A percentile compares a stretch with the other conserved stretches of the same genome.
These are phyloP conservation scores for Arthonia radiata DNA, from an alignment of 495 filamentous ascomycete species.

Conservation along the genomic window DNA sequence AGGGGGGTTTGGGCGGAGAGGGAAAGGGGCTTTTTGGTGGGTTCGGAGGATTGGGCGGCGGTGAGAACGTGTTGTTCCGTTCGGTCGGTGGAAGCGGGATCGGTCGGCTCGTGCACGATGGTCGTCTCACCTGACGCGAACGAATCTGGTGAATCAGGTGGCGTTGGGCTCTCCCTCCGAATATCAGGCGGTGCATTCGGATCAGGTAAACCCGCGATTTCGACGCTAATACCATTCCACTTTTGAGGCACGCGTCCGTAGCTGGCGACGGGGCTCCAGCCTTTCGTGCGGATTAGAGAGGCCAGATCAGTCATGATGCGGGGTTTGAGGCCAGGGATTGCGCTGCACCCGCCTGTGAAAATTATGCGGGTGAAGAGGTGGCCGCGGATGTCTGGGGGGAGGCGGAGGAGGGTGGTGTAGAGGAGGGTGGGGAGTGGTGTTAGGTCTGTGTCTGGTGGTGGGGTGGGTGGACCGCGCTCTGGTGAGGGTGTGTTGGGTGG, in stretches of 20 bases:
- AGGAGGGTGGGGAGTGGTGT: constrained; percentile 46
- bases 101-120: constrained; percentile 1
- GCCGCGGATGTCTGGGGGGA: constrained; percentile 60
- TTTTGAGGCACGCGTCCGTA: constrained; percentile 8
- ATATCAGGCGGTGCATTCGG: not conserved
- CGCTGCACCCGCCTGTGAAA: constrained; percentile 59
- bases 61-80: constrained; percentile 7
- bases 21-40: constrained; percentile 1
- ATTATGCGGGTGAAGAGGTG: constrained; percentile 78
- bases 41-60: constrained; percentile 4
- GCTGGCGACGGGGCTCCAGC: constrained; percentile 47
- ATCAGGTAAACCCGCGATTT: not conserved
- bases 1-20: too few relatives aligned
- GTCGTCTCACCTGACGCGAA: constrained; percentile 4
- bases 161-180: constrained; percentile 2
- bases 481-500: constrained; percentile 28
- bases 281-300: constrained; percentile 30
- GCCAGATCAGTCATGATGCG: constrained; percentile 55
- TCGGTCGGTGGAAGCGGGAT: constrained; percentile 4
- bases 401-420: constrained; percentile 45
- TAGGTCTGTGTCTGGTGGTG: constrained; percentile 65
- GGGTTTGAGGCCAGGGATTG: constrained; percentile 56
- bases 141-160: constrained; percentile 1
- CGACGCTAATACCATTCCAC: not conserved
- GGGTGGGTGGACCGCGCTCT: constrained; percentile 20